These are phyloP conservation scores for Stephania japonica DNA, from an alignment of 164 flowering plant species.

Conservation along the genomic window DNA sequence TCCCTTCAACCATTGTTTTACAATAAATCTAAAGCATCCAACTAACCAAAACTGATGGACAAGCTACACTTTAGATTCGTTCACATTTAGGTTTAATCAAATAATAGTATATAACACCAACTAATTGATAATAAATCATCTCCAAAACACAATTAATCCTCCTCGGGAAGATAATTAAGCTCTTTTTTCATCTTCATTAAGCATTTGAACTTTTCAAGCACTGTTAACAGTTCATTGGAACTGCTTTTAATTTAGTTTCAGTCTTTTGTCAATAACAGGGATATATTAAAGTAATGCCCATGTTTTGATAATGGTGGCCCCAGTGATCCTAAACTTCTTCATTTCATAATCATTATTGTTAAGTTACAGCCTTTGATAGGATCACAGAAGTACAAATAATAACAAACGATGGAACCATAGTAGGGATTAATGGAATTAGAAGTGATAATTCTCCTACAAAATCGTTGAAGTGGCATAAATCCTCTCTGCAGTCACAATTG, in stretches of 20 bases:
- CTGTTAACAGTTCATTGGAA: neutral
- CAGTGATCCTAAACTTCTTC: neutral
- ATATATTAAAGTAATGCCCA: no score
- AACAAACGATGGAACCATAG: neutral
- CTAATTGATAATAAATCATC: neutral
- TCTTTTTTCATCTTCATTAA: neutral
- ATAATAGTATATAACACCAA: neutral
- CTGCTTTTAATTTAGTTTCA: neutral
- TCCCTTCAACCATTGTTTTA: neutral
- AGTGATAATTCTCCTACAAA: neutral
- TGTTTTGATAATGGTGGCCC: neutral
- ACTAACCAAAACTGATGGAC: neutral
- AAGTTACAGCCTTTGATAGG: neutral
- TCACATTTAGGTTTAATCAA: no score
- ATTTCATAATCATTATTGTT: neutral
- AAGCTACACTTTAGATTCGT: neutral
- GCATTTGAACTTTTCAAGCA: neutral
- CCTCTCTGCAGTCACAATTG: neutral
- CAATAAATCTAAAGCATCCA: neutral
- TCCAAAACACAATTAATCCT: neutral
- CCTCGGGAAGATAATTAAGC: neutral
- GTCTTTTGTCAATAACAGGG: neutral
- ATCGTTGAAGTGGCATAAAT: neutral
- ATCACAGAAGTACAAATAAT: neutral
- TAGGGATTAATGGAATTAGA: neutral